Conservation (phyloP, 176 grass and related monocot species). For the Themeda triandra region DNA sequence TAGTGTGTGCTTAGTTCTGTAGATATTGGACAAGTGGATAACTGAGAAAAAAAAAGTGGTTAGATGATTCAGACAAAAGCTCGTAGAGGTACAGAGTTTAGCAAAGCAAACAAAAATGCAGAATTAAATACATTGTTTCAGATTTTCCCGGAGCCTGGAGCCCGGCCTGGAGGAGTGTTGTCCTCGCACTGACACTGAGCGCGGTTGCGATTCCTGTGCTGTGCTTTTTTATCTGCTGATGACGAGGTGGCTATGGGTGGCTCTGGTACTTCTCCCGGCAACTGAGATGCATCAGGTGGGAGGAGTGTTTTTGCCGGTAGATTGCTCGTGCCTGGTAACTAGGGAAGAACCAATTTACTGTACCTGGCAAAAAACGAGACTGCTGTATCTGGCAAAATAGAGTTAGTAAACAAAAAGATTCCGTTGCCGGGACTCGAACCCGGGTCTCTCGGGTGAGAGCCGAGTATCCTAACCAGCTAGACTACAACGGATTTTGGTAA, state of each 20-base stretch:
- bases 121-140: neutral
- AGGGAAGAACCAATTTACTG: too few species aligned
- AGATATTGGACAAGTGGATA: neutral
- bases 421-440: constrained; percentile 49
- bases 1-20: neutral
- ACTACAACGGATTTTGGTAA: constrained; percentile 19
- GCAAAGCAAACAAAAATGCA: neutral
- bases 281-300: neutral
- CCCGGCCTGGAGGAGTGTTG: neutral
- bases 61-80: constrained; percentile 8
- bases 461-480: constrained; percentile 96
- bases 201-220: neutral
- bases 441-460: constrained; percentile 82
- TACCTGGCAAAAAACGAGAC: too few species aligned
- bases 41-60: neutral
- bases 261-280: neutral
- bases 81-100: constrained; percentile 6
- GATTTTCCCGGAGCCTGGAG: neutral
- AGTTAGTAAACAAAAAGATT: neutral
- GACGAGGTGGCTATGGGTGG: neutral
- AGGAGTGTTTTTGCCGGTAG: neutral
- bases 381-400: too few species aligned
- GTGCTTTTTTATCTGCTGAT: neutral
- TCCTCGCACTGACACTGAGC: neutral
- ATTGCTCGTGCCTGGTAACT: too few species aligned